These are phyloP conservation scores for Lentinula boryana DNA, from an alignment of 768 basidiomycete genomes.

Conservation along the genomic window DNA sequence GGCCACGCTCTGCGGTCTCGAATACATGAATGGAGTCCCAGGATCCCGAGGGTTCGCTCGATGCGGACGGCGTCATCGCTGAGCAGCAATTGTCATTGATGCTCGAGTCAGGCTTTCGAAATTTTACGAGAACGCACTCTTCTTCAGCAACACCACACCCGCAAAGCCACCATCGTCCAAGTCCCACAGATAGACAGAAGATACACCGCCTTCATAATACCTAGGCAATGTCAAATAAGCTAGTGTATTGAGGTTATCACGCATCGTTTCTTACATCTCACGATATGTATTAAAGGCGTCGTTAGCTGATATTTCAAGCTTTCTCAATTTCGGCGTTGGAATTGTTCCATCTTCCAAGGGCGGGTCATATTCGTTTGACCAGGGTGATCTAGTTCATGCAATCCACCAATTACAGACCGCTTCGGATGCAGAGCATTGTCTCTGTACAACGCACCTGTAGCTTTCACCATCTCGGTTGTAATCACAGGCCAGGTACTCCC, in stretches of 20 bases:
- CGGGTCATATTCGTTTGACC: constrained; percentile 96
- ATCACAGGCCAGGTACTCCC: constrained; percentile 90
- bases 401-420: background rate
- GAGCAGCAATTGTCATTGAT: background rate
- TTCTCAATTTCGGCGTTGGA: constrained; percentile 79
- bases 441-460: constrained; percentile 62
- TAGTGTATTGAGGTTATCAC: background rate
- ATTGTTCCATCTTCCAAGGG: constrained; percentile 84
- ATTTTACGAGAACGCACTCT: constrained; percentile 47
- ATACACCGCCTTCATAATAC: constrained; percentile 98
- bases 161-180: constrained; percentile 95
- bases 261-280: constrained; percentile 60
- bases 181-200: constrained; percentile 97
- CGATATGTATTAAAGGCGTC: constrained; percentile 97
- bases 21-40: constrained; percentile 99
- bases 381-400: constrained; percentile 72
- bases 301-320: constrained; percentile 89
- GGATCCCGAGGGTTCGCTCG: constrained; percentile 69
- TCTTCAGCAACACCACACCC: constrained; percentile 94
- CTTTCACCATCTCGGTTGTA: constrained; percentile 92
- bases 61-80: constrained; percentile 56
- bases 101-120: background rate
- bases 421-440: background rate
- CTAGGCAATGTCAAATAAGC: constrained; percentile 25
- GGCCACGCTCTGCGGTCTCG: constrained; percentile 85